Percentiles rank a stretch among this genome's conserved stretches.
Conservation (phyloP, 352 stramenopile species). For the Pythium grandisporangium region DNA sequence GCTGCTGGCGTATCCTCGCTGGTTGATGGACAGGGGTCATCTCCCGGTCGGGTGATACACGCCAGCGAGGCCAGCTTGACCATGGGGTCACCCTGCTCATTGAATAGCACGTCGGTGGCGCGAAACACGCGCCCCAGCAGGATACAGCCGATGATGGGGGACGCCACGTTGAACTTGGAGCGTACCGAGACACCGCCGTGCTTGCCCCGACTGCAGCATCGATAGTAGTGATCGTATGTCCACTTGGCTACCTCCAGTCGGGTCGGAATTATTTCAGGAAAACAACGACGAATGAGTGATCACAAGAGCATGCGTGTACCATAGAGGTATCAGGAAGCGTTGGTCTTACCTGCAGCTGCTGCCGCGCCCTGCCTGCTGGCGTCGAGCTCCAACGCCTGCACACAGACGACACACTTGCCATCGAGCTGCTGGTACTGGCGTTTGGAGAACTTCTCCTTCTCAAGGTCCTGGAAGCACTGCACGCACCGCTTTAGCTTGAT, state of each 20-base stretch:
- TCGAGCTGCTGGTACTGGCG: slow-evolving; percentile 51
- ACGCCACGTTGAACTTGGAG: slow-evolving; percentile 58
- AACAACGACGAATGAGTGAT: no score
- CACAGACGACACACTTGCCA: slow-evolving; percentile 50
- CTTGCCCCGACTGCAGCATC: slow-evolving; percentile 61
- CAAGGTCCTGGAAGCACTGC: slow-evolving; percentile 67
- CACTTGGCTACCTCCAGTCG: slow-evolving; percentile 49
- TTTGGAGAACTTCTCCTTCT: slow-evolving; percentile 58
- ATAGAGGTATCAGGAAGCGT: no score
- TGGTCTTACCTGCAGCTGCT: no score
- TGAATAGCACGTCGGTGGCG: slow-evolving; percentile 45
- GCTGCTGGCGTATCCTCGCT: slow-evolving; percentile 4
- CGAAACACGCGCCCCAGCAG: slow-evolving; percentile 55
- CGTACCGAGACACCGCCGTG: slow-evolving; percentile 54
- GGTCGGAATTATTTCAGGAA: no score
- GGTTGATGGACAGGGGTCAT: slow-evolving; percentile 11
- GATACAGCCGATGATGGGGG: slow-evolving; percentile 47
- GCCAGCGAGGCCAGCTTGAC: slow-evolving; percentile 47
- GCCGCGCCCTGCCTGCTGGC: slow-evolving; percentile 11
- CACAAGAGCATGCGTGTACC: no score
- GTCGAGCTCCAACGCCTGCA: slow-evolving; percentile 33
- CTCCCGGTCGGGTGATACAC: no score
- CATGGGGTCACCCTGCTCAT: slow-evolving; percentile 70
- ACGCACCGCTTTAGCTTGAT: slow-evolving; percentile 49
- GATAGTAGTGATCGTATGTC: slow-evolving; percentile 53